Base-by-base conservation (phyloP, 2,329 filamentous ascomycete genomes). In the Colletotrichum aenigma region DNA sequence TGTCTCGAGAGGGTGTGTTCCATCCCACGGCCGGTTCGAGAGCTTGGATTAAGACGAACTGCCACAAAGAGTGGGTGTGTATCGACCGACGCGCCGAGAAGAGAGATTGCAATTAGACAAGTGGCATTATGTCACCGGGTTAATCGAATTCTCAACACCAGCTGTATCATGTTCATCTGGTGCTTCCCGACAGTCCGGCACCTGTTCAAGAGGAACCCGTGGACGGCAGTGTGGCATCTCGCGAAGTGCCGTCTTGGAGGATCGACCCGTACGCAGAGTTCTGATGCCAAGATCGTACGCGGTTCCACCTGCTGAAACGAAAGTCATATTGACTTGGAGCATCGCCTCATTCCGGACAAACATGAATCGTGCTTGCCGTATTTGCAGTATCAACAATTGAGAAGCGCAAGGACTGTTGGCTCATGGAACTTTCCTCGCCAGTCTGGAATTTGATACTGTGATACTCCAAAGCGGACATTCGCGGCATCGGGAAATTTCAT, bases 381-480 rank as follows among this genome's bases (percentile, higher is more conserved):
- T 7, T 52, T 13, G 4, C 10, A 52, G 43, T 4, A 13, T 21
- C 10, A 13, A 21, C n/a, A 52, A 52, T 4, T 3, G n/a, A 21
- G 43, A 52, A 21, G n/a, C 43, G n/a, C n/a, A 0, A 1, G 10
- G n/a, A 52, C 18, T 3, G 0, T 21, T 13, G 0, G 43, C 43
- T 52, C n/a, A 21, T 52, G 43, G n/a, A 52, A 52, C 43, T 52
- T 52, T 7, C 43, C 43, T 21, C 43, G 10, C 12, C 9, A n/a
- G 38, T 4, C 18, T 52, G 43, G 10, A 48, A 7, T n/a, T 4
- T n/a, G 43, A 48, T 12, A 21, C 10, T 1, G 0, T 1, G 6
- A 13, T 2, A 21, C n/a, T 10, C 6, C 1, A 21, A 3, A 21
- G n/a, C n/a, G 43, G 43, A 52, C 43, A 21, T 52, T 52, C 2